Conservation (phyloP, 805 yeast species). For the Yarrowia phangngaensis region DNA sequence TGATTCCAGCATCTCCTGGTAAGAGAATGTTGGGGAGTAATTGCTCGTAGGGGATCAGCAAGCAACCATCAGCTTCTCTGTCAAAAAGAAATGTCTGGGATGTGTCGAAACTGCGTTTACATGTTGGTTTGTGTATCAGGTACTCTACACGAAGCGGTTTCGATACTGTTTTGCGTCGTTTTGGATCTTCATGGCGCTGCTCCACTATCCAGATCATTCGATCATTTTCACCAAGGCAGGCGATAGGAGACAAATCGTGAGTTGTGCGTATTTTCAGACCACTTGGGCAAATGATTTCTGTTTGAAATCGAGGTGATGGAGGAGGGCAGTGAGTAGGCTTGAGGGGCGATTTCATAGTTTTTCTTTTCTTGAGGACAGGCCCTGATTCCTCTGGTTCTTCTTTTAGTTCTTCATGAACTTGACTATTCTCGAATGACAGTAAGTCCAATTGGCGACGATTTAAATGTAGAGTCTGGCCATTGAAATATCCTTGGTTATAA, state of each 20-base stretch:
- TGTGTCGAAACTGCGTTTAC: background rate
- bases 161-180: background rate
- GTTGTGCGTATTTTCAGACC: background rate
- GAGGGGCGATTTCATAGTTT: background rate
- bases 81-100: background rate
- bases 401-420: background rate
- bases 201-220: conserved; percentile 10
- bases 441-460: conserved; percentile 4
- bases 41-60: conserved; percentile 2
- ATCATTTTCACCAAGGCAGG: conserved; percentile 17
- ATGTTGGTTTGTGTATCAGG: conserved; percentile 3
- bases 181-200: conserved; percentile 2
- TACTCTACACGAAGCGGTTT: conserved; percentile 5
- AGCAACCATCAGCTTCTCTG: background rate
- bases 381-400: background rate
- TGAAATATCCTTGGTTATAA: background rate
- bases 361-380: conserved; percentile 13
- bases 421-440: background rate
- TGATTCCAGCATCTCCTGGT: background rate
- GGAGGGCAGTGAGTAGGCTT: background rate
- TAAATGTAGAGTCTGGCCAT: background rate
- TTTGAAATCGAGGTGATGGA: background rate
- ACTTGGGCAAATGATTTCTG: background rate
- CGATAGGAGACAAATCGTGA: background rate
- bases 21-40: background rate